Conservation (phyloP, 345 rosid genomes). For the Boechera divaricarpa region DNA sequence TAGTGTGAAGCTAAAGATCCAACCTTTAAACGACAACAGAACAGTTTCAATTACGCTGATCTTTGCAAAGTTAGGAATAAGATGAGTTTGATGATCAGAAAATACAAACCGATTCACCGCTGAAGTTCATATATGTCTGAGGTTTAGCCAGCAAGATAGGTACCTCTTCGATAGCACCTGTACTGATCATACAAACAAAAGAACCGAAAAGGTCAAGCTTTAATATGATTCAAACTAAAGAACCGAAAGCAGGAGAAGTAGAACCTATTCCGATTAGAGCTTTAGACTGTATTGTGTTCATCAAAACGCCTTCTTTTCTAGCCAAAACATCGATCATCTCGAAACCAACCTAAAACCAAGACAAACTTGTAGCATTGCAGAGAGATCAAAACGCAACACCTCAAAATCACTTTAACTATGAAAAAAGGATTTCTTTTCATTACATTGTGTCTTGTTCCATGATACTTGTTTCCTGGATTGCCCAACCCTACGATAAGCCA, state of each 20-base stretch:
- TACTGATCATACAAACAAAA: slow-evolving; percentile 48
- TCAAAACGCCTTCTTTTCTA: slow-evolving; percentile 57
- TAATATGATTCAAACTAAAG: neutral
- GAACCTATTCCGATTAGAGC: slow-evolving; percentile 91
- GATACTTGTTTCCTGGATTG: slow-evolving; percentile 92
- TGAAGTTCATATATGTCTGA: slow-evolving; percentile 91
- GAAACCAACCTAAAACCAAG: slow-evolving; percentile 74
- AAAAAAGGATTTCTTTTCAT: slow-evolving; percentile 3
- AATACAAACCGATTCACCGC: slow-evolving; percentile 85
- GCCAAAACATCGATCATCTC: slow-evolving; percentile 85
- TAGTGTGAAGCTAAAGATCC: slow-evolving; percentile 93
- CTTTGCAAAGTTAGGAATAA: slow-evolving; percentile 5
- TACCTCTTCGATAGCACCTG: slow-evolving; percentile 91
- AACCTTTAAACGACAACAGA: slow-evolving; percentile 56
- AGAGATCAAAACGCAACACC: neutral
- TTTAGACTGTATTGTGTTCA: slow-evolving; percentile 91
- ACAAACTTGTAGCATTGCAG: slow-evolving; percentile 26
- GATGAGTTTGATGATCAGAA: slow-evolving; percentile 10
- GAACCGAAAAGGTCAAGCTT: slow-evolving; percentile 45
- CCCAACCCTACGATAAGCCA: slow-evolving; percentile 97
- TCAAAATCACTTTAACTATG: neutral
- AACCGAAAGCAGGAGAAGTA: slow-evolving; percentile 31
- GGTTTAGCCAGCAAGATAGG: slow-evolving; percentile 90
- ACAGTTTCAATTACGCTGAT: slow-evolving; percentile 9
- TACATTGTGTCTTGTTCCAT: slow-evolving; percentile 97